phyloP scores from a whole-genome alignment of 331 rosid species.

The Phaseolus coccineus region DNA sequence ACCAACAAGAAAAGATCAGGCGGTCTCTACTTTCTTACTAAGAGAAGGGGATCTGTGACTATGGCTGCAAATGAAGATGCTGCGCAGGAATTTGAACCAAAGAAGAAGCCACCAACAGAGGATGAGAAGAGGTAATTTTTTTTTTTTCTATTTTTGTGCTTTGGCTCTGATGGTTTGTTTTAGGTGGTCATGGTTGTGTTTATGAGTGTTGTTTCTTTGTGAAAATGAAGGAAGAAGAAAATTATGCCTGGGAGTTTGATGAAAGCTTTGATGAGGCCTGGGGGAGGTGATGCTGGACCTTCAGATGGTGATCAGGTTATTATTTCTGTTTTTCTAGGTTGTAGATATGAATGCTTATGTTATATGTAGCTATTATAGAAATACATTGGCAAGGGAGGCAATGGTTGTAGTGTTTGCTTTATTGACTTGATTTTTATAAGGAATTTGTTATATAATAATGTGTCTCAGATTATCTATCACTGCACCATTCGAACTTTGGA shows the following conservation, averaged over 20 bases:
- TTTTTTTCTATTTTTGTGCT: neutral
- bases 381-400: conserved; percentile 23
- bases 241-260: conserved; percentile 86
- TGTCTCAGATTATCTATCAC: conserved; percentile 83
- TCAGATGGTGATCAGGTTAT: conserved; percentile 91
- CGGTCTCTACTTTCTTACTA: too few relatives aligned
- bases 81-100: conserved; percentile 55
- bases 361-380: conserved; percentile 9
- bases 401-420: conserved; percentile 25
- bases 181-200: conserved; percentile 21
- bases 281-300: conserved; percentile 81
- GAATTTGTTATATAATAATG: conserved; percentile 15
- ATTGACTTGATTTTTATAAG: conserved; percentile 33
- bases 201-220: conserved; percentile 32
- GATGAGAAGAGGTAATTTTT: conserved; percentile 73
- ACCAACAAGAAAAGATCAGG: neutral
- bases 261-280: conserved; percentile 91
- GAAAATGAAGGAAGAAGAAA: conserved; percentile 72
- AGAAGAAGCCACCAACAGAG: conserved; percentile 76
- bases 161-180: neutral
- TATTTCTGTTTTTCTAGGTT: conserved; percentile 26
- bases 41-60: conserved; percentile 5
- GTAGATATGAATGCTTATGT: conserved; percentile 4
- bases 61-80: conserved; percentile 62
- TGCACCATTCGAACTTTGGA: conserved; percentile 82